Conservation (phyloP, 352 stramenopile genomes). For the Pythium biforme region DNA sequence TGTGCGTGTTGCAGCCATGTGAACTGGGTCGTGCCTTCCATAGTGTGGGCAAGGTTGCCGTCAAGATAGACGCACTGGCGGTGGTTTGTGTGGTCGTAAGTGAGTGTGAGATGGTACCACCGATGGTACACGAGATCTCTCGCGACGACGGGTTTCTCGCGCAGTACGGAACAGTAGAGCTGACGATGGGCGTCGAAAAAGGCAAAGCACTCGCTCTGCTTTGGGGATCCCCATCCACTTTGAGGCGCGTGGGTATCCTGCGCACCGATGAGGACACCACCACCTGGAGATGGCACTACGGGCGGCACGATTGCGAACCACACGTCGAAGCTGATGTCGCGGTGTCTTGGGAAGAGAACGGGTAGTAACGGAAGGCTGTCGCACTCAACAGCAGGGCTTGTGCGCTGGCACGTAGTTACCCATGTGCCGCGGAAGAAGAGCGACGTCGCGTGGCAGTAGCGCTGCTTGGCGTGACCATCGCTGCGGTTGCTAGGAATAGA, state of each 20-base stretch:
- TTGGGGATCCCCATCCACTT: conserved; percentile 21
- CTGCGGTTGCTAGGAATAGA: not conserved
- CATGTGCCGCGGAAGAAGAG: conserved; percentile 7
- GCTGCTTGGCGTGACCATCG: not conserved
- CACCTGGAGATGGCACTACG: not conserved
- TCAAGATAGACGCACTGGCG: conserved; percentile 51
- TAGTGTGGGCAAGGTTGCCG: conserved; percentile 37
- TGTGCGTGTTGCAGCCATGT: conserved; percentile 44
- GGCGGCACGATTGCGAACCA: conserved; percentile 34
- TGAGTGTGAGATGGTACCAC: conserved; percentile 60
- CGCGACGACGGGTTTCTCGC: conserved; percentile 17
- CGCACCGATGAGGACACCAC: conserved; percentile 34
- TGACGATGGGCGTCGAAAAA: conserved; percentile 34
- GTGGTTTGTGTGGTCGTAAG: conserved; percentile 31
- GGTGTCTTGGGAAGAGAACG: conserved; percentile 13
- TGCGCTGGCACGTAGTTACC: no score
- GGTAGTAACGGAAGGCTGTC: conserved; percentile 1
- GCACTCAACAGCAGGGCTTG: not conserved
- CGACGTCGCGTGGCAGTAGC: conserved; percentile 3
- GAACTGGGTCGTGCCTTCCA: conserved; percentile 37
- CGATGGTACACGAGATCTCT: conserved; percentile 16
- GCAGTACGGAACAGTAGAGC: conserved; percentile 42
- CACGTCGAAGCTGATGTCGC: conserved; percentile 32
- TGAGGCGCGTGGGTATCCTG: conserved; percentile 5
- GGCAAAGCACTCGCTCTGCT: conserved; percentile 38